Base-by-base conservation (phyloP, 805 yeast species). In the Candida piceae region DNA sequence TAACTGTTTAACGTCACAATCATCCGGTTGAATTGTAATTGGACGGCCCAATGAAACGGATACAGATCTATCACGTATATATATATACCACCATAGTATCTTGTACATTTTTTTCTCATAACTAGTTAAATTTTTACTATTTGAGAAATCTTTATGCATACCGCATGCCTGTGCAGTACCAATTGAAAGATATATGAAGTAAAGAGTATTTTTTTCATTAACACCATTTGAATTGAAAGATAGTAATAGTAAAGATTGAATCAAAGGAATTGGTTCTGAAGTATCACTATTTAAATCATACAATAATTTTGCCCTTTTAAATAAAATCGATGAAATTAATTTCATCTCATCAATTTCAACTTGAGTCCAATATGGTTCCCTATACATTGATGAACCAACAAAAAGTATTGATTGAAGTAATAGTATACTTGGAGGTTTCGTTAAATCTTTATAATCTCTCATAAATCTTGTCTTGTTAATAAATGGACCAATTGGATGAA, bases 221-320 rank as follows among this genome's bases (percentile, higher is more conserved):
- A 80, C 78, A 45, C 77, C 84, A 49, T 82, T 84, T 84, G 83
- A 61, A 79, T 81, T n/a, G 85, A 87, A 18, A 87, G 70, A 49
- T 76, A 81, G 66, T 25, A 82, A 57, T 20, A 76, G 59, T 23
- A 80, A 64, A 0, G 84, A 69, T 50, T 78, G 84, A 8, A 81
- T 67, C 16, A 78, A 60, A 5, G 74, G 62, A 3, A 76, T 66
- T 2, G 81, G 76, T 53, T 80, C 85, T 34, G 70, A 64, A 75
- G 5, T 82, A 55, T 82, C 89, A 49, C 72, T 78, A 45, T 72
- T 75, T 3, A 82, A 70, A 48, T 81, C 87, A 53, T 74, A 80
- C 18, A 82, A 60, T 0, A 84, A 80, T 60, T 80, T 77, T 36
- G 74, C 61, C 36, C 76, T 66, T n/a, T 78, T 40, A 26, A 26